Evolutionary conservation across 129 eudicot species (phyloP).

Genomic region (Silybum marianum): DNA sequence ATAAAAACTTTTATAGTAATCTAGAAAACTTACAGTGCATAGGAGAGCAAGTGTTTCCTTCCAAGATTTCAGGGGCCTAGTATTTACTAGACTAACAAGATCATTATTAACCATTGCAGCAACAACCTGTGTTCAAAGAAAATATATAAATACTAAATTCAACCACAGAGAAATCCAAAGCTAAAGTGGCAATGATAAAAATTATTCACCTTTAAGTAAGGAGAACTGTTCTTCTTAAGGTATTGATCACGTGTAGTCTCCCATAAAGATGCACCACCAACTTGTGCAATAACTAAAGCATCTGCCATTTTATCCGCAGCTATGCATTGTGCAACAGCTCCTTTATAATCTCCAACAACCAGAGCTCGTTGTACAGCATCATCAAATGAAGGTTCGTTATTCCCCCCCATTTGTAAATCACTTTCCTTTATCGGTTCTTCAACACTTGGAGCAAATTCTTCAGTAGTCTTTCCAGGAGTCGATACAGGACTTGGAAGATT

Average conservation of each 20-base stretch:
- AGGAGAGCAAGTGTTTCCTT: constrained; percentile 97
- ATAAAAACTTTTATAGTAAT: not conserved
- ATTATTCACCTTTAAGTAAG: constrained; percentile 68
- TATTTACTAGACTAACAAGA: constrained; percentile 78
- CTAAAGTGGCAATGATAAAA: not conserved
- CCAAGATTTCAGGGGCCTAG: constrained; percentile 92
- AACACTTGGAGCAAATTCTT: constrained; percentile 38
- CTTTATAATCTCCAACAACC: constrained; percentile 92
- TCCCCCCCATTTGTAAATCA: constrained; percentile 57
- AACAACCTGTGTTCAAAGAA: constrained; percentile 61
- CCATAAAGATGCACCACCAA: constrained; percentile 91
- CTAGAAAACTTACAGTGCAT: constrained; percentile 72
- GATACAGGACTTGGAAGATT: constrained; percentile 89
- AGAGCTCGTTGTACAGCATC: constrained; percentile 91
- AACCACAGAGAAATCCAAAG: not conserved
- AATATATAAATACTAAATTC: not conserved
- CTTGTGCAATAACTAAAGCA: constrained; percentile 96
- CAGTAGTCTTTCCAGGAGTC: constrained; percentile 49
- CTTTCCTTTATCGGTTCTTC: constrained; percentile 48
- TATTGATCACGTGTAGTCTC: constrained; percentile 85
- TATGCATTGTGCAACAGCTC: constrained; percentile 90
- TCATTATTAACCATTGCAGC: constrained; percentile 94
- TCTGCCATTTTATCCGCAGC: constrained; percentile 86
- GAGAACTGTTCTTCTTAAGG: constrained; percentile 64
- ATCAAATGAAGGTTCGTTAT: constrained; percentile 60